These are phyloP conservation scores for Aspergillus ruber DNA, from an alignment of 2,329 filamentous ascomycete genomes.

Conservation along the genomic window DNA sequence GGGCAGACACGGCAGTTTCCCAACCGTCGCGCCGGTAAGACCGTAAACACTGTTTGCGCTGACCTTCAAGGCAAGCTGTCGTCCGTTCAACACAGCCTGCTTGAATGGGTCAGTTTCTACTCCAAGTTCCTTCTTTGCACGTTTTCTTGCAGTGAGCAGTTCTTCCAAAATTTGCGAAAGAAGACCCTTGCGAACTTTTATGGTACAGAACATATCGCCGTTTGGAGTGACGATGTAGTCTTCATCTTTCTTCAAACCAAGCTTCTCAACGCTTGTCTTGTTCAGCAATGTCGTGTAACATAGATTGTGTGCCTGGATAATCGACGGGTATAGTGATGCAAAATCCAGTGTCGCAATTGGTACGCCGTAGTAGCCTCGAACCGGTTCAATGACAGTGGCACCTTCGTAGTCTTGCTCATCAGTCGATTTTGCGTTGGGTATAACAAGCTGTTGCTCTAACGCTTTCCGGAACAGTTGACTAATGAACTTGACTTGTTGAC, in stretches of 20 bases:
- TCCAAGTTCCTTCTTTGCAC: slow-evolving; percentile 84
- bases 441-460: slow-evolving; percentile 84
- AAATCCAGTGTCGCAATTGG: slow-evolving; percentile 98
- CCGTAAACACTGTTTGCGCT: slow-evolving; percentile 98
- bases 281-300: slow-evolving; percentile 93
- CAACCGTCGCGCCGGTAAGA: slow-evolving; percentile 89
- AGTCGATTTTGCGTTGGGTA: slow-evolving; percentile 74
- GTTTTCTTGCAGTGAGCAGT: slow-evolving; percentile 82
- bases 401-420: slow-evolving; percentile 90
- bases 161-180: slow-evolving; percentile 95
- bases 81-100: slow-evolving; percentile 94
- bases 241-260: slow-evolving; percentile 74
- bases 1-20: slow-evolving; percentile 87
- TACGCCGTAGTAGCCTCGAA: slow-evolving; percentile 86
- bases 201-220: slow-evolving; percentile 84
- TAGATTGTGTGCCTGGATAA: slow-evolving; percentile 97
- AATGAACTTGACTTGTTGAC: slow-evolving; percentile 96
- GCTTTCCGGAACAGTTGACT: slow-evolving; percentile 96
- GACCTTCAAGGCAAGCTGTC: slow-evolving; percentile 90
- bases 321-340: slow-evolving; percentile 94
- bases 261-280: slow-evolving; percentile 67
- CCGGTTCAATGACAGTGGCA: slow-evolving; percentile 94
- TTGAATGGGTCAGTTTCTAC: slow-evolving; percentile 92
- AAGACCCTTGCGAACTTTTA: slow-evolving; percentile 82
- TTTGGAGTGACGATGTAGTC: slow-evolving; percentile 97